Base-by-base conservation (phyloP, 768 basidiomycete genomes). In the Terana coerulea region DNA sequence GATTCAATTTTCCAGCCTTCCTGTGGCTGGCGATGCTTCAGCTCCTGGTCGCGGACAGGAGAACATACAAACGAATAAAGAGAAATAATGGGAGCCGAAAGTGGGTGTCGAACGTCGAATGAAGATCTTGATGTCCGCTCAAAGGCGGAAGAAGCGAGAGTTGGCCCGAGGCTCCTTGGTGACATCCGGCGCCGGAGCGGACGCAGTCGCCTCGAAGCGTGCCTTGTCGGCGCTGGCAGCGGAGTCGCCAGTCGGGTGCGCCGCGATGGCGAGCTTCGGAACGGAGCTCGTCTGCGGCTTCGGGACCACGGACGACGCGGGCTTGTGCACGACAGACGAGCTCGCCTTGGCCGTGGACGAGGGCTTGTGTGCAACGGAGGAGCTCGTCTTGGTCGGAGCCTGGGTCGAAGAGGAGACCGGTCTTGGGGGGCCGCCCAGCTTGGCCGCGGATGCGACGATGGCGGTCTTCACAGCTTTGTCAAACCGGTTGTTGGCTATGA, bases 111-210 rank as follows among this genome's bases (percentile, higher is more conserved):
- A n/a, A n/a, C n/a, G n/a, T n/a, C n/a, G n/a, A n/a, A n/a, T n/a
- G n/a, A n/a, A n/a, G n/a, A n/a, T n/a, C n/a, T n/a, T n/a, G n/a
- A n/a, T n/a, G n/a, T n/a, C n/a, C 37, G 15, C 42, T 56, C 42
- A 61, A n/a, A 61, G 40, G n/a, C 53, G 49, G 57, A 61, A 61
- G 50, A 57, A 51, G 34, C 60, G 57, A 3, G 60, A 61, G 52
- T 56, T 54, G 43, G 49, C 49, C 29, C 31, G 52, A 11, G 46
- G 44, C 26, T 44, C 24, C 36, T 25, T 46, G 28, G 37, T 51
- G 3, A 35, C 21, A 10, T 37, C 31, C 9, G 41, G 34, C 29
- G 41, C 15, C 26, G 44, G 24, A 17, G 48, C 15, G 26, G 24
- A 45, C 3, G 40, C 49, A 21, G 53, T 39, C 51, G 30, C 34